Base-by-base conservation (phyloP, 1,284 basidiomycete species). In the Austropuccinia psidii region DNA sequence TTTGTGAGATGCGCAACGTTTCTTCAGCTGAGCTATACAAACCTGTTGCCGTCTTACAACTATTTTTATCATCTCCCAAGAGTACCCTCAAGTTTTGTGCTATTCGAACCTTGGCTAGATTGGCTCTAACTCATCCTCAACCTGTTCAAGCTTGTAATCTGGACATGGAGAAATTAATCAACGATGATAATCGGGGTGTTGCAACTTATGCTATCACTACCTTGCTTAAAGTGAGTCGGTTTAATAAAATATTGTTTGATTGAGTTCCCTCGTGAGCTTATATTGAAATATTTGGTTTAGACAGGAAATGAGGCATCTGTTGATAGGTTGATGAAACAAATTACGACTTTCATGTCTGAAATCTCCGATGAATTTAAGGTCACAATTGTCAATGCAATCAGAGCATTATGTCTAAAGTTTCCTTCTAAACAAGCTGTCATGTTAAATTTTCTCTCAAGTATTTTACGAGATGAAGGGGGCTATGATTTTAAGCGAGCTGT, bases 291-390 rank as follows among this genome's bases (percentile, higher is more conserved):
- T 60, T 62, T 75, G 21, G 7, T 15, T 43, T 77, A 84, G 92
- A 99, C 96, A 43, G 96, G 96, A 43, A 98, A 98, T 82, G 96
- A 99, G 83, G 93, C 93, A 4, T 96, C 93, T 1, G 96, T 99
- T 39, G 96, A 98, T 83, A 88, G 96, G 70, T 87, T 99, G 77
- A 98, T 99, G 89, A 98, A 98, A 82, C 95, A 98, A 83, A 99
- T 98, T 80, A 91, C 92, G 66, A 90, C 92, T 60, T 99, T 99
- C 85, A 98, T 99, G 94, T 87, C 90, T 76, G 96, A 99, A 82
- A 98, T 99, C 82, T 95, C 91, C 77, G 96, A 99, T 82, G 96
- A 98, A 83, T 99, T 99, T 87, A 98, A 98, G 85, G 93, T 98
- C 80, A 96, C 98, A 82, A 96, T 99, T 69, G 95, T 99, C 76